A percentile compares a stretch with the other conserved stretches of the same genome.
phyloP scores from a whole-genome alignment of 495 filamentous ascomycete species.

The Filosporella fistucella region DNA sequence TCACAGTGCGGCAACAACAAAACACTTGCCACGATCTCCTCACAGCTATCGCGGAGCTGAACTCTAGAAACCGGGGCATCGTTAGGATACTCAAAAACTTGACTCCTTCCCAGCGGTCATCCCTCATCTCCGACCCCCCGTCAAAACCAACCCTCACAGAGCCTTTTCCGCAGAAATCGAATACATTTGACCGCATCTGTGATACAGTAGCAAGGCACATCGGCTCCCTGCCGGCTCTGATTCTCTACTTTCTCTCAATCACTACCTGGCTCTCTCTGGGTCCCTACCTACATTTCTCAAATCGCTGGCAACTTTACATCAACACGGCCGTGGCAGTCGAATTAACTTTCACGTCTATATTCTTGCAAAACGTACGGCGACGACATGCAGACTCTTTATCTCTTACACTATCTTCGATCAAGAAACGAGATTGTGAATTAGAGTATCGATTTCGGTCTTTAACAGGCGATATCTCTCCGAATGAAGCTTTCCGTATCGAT shows the following conservation, averaged over 20 bases:
- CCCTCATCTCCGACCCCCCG: no score
- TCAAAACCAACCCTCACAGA: no score
- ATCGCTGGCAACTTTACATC: slow-evolving; percentile 34
- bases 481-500: slow-evolving; percentile 17
- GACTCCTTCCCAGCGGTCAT: no score
- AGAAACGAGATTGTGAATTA: slow-evolving; percentile 25
- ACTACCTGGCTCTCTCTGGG: slow-evolving; percentile 32
- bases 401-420: slow-evolving; percentile 27
- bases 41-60: no score
- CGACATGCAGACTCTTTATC: slow-evolving; percentile 26
- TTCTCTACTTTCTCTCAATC: slow-evolving; percentile 29
- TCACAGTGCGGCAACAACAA: no score
- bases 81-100: no score
- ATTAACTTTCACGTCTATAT: slow-evolving; percentile 32
- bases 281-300: slow-evolving; percentile 20
- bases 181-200: no score
- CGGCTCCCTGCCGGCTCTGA: slow-evolving; percentile 23
- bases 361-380: slow-evolving; percentile 31
- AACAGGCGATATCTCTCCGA: slow-evolving; percentile 19
- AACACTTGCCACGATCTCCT: no score
- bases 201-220: no score
- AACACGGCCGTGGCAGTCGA: slow-evolving; percentile 33
- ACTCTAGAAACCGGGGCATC: no score
- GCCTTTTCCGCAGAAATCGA: no score
- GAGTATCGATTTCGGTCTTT: slow-evolving; percentile 26